Conservation (phyloP, 192 early-diverging fungal genomes). For the Backusella mclennaniae region DNA sequence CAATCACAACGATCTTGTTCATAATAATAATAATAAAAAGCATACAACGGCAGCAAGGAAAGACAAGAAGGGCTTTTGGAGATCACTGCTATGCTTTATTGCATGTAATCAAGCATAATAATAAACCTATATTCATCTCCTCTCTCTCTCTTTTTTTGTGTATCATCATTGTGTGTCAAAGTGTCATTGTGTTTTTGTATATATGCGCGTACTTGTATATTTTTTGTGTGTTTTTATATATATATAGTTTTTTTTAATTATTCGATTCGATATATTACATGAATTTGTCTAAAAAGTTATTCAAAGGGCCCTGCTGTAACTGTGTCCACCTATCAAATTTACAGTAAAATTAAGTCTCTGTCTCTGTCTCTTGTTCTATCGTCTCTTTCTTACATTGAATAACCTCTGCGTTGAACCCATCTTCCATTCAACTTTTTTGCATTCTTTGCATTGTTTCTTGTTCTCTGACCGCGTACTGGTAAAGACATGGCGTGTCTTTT, state of each 20-base stretch:
- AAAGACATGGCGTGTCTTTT: constrained; percentile 81
- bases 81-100: neutral
- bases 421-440: constrained; percentile 83
- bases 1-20: neutral
- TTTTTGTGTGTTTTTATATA: neutral
- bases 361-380: neutral
- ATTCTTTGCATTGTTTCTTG: constrained; percentile 83
- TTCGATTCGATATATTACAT: constrained; percentile 9
- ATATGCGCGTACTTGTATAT: neutral
- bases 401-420: constrained; percentile 47
- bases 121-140: neutral
- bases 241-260: neutral
- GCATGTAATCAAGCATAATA: constrained; percentile 4
- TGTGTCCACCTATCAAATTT: constrained; percentile 22
- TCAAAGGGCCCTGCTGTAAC: constrained; percentile 32
- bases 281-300: constrained; percentile 30
- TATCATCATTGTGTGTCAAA: neutral
- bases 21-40: neutral
- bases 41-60: neutral
- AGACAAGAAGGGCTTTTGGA: constrained; percentile 3
- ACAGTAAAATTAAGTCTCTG: neutral
- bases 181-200: neutral
- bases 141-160: neutral
- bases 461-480: constrained; percentile 89
- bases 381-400: constrained; percentile 26